These are phyloP conservation scores for Ophiostoma himal-ulmi DNA, from an alignment of 2,329 filamentous ascomycete genomes.

Conservation along the genomic window DNA sequence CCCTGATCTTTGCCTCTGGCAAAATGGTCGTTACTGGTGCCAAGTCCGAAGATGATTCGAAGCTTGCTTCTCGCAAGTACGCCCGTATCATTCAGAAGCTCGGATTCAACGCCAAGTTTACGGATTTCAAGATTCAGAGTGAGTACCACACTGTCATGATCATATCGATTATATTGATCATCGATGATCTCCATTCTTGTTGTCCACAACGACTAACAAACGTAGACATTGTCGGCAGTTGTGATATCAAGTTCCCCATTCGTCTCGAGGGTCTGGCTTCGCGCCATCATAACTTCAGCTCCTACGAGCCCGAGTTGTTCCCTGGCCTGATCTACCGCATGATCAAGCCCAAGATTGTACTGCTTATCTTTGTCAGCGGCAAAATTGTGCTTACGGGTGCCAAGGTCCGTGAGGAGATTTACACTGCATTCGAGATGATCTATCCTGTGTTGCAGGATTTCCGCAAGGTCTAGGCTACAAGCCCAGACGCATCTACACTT, in stretches of 20 bases:
- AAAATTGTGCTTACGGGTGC: constrained; percentile 98
- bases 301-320: constrained; percentile 94
- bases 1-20: constrained; percentile 85
- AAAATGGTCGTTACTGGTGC: constrained; percentile 99
- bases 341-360: constrained; percentile 99
- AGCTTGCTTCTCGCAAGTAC: constrained; percentile 95
- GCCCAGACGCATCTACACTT: background rate
- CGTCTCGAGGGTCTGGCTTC: constrained; percentile 94
- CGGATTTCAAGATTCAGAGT: constrained; percentile 98
- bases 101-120: constrained; percentile 99
- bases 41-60: constrained; percentile 96
- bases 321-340: constrained; percentile 99
- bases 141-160: background rate
- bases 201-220: background rate
- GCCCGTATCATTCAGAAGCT: constrained; percentile 99
- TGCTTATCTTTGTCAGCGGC: constrained; percentile 94
- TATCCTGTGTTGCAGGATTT: constrained; percentile 80
- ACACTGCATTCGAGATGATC: constrained; percentile 94
- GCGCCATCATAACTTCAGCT: constrained; percentile 98
- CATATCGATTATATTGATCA: background rate
- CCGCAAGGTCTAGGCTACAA: constrained; percentile 46
- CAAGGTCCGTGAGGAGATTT: constrained; percentile 97
- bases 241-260: constrained; percentile 99
- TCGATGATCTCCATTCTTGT: background rate
- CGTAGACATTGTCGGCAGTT: constrained; percentile 83